Base-by-base conservation (phyloP, 192 early-diverging fungal species). In the Rhizoclosmatium sp. region DNA sequence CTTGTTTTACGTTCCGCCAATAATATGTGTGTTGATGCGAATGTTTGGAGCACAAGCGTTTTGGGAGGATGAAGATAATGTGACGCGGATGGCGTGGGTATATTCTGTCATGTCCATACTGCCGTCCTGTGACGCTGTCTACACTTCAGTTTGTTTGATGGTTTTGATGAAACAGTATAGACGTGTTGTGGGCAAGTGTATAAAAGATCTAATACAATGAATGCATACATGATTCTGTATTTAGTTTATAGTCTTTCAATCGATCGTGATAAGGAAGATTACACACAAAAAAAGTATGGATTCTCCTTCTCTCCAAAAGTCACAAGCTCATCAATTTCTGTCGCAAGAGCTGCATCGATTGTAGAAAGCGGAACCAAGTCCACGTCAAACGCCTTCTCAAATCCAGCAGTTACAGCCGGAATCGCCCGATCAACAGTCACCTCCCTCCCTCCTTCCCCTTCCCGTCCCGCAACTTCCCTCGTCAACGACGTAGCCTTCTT, bases 401-500 rank as follows among this genome's bases (percentile, higher is more conserved):
- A 90, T 1, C 82, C 84, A 3, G 76, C 65, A 21, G 84, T 47
- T 7, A 92, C 81, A 12, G 78, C 77, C 0, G 92, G 92, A 14
- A 92, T 70, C 3, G 90, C 90, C n/a, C 85, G 82, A 23, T 78
- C 81, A 5, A 92, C 85, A 21, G 75, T 69, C 2, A 88, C 81
- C 1, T 82, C 54, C 2, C 46, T 3, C 3, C 61, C 61, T 45
- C 45, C 12, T 49, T 47, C 14, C 41, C 21, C 19, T 19, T 66
- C 31, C 7, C 9, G n/a, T n/a, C 31, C 42, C 9, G 58, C 19
- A 2, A 84, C 60, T 71, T 94, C 90, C 23, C 79, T 71, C 2
- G 87, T 78, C 1, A 98, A 81, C 40, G 94, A 96, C 0, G 95
- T 96, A 1, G 92, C 92, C 44, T 85, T 81, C 78, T 94, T 95